Base-by-base conservation (phyloP, 345 rosid genomes). In the Brassica juncea region DNA sequence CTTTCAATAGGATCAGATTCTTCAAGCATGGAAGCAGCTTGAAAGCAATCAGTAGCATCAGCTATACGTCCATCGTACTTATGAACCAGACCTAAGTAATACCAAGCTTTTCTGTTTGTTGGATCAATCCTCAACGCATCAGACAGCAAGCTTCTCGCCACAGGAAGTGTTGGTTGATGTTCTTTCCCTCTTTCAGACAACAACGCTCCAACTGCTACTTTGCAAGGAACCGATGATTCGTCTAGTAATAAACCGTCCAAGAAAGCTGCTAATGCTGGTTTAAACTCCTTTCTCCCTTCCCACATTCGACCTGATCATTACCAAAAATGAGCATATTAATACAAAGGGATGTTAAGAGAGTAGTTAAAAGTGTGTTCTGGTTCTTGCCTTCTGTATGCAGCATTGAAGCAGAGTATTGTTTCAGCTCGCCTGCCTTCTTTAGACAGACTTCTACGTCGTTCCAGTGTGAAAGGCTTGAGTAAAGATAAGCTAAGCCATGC, bases 1-100 rank as follows among this genome's bases (percentile, higher is more conserved):
- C 88, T 90, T 79, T 94, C 98, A 35, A 94, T 78, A 4, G 98
- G 98, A 81, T 94, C 93, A 2, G 94, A 90, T 57, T 92, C 98
- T 83, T 92, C 95, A 49, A 94, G 99, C 93, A 94, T 89, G 30
- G 93, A 87, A 59, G 99, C 95, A 49, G 99, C 99, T 84, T 90
- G 95, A 84, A 94, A 91, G 85, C 97, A 91, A 71, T 94, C 98
- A 10, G 84, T 81, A 7, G 98, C 98, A 82, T 92, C 99, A 47
- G 92, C 92, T 69, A 88, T 84, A 68, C 98, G 94, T 35, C 99
- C 98, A 69, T 90, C 94, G 19, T 82, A 85, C 71, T 81, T 88
- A 73, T 91, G 96, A 68, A 94, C 87, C 86, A 87, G 67, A 35
- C 99, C 99, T 80, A 94, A 80, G 85, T 92, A 78, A 81, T 90